These are phyloP conservation scores for Fusarium udum DNA, from an alignment of 2,329 filamentous ascomycete genomes.

Conservation along the genomic window DNA sequence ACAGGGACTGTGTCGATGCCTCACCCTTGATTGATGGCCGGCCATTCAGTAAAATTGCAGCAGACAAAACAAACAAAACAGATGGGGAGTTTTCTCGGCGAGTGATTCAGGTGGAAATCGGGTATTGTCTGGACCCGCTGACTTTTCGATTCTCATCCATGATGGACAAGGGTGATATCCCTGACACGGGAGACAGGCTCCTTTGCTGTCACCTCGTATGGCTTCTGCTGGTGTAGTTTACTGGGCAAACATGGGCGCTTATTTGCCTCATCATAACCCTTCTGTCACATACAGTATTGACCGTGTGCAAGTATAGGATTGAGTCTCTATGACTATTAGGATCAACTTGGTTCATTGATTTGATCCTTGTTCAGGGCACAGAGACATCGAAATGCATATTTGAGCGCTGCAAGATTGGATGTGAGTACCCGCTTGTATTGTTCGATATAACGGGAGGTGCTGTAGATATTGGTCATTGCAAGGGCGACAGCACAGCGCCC, in stretches of 20 bases:
- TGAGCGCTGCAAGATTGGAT: neutral
- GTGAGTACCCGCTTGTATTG: neutral
- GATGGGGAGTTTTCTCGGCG: conserved; percentile 10
- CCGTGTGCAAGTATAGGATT: neutral
- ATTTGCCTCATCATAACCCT: conserved; percentile 12
- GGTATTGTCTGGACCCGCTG: conserved; percentile 25
- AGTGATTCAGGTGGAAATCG: conserved; percentile 36
- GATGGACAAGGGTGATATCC: conserved; percentile 19
- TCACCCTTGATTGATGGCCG: conserved; percentile 1
- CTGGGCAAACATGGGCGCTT: conserved; percentile 16
- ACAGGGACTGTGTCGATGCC: conserved; percentile 9
- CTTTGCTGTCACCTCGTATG: conserved; percentile 5
- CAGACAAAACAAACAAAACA: conserved; percentile 5
- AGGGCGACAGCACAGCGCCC: neutral
- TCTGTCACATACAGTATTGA: conserved; percentile 1
- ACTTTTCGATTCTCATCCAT: conserved; percentile 28
- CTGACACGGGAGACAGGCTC: neutral
- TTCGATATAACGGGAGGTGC: conserved; percentile 6
- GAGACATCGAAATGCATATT: neutral
- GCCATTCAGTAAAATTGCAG: conserved; percentile 13
- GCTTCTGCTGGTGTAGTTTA: neutral
- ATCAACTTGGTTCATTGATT: neutral
- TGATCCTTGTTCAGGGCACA: neutral
- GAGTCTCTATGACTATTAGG: conserved; percentile 11
- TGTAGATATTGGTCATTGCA: conserved; percentile 4